phyloP scores from a whole-genome alignment of 495 filamentous ascomycete genomes.

The Aspergillus steynii region DNA sequence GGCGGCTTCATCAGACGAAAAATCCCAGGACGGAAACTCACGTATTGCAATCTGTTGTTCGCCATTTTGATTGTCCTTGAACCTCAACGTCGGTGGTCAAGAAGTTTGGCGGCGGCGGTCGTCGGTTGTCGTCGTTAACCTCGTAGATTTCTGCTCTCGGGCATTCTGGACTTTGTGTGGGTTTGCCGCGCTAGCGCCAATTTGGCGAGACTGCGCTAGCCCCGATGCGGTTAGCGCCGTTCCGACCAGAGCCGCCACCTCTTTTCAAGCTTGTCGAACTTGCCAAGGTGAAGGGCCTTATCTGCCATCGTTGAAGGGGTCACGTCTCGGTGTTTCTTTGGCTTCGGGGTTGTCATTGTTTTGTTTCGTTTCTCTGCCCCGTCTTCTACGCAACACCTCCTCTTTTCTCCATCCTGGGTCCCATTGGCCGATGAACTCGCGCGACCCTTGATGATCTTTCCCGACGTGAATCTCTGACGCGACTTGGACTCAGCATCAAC shows the following conservation, averaged over 20 bases:
- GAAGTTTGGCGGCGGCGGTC: conserved; percentile 48
- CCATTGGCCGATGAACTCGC: conserved; percentile 9
- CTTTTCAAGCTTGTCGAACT: conserved; percentile 27
- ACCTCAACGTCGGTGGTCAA: conserved; percentile 44
- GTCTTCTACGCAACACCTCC: neutral
- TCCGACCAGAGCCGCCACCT: conserved; percentile 42
- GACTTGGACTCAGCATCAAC: conserved; percentile 33
- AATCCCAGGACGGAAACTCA: conserved; percentile 41
- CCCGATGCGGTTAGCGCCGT: conserved; percentile 29
- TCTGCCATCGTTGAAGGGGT: conserved; percentile 47
- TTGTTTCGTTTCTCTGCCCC: conserved; percentile 16
- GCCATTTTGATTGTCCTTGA: conserved; percentile 60
- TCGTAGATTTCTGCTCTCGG: conserved; percentile 44
- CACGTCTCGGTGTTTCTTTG: conserved; percentile 58
- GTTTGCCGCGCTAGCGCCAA: conserved; percentile 51
- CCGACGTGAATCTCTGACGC: conserved; percentile 42
- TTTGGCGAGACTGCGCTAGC: conserved; percentile 49
- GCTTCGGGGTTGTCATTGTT: conserved; percentile 38
- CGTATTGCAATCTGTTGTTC: conserved; percentile 73
- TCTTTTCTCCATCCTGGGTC: neutral
- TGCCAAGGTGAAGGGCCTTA: conserved; percentile 30
- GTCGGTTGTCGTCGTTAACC: conserved; percentile 59
- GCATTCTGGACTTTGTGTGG: conserved; percentile 48
- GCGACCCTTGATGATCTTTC: conserved; percentile 27
- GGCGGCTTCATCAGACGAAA: conserved; percentile 1